These are phyloP conservation scores for Thermomyces lanuginosus DNA, from an alignment of 2,329 filamentous ascomycete species.

Conservation along the genomic window DNA sequence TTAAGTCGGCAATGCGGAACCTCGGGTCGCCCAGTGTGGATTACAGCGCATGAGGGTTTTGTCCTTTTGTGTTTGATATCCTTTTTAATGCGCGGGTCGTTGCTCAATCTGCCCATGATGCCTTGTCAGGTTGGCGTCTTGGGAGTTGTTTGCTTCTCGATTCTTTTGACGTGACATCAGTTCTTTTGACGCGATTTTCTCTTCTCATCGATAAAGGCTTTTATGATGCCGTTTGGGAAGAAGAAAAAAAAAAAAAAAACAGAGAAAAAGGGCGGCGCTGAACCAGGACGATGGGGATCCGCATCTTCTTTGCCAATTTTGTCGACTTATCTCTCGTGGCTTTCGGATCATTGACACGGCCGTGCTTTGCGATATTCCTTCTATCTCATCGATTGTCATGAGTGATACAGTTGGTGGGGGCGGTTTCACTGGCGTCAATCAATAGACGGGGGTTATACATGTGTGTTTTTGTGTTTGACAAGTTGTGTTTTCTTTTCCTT, in stretches of 20 bases:
- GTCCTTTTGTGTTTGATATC: conserved; percentile 1
- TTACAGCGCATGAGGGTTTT: too few species aligned
- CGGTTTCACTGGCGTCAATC: conserved; percentile 26
- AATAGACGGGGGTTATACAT: conserved; percentile 28
- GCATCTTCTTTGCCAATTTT: conserved; percentile 1
- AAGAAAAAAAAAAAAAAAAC: too few species aligned
- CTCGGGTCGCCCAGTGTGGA: too few species aligned
- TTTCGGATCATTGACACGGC: conserved; percentile 11
- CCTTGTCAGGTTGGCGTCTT: too few species aligned
- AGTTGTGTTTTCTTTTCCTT: conserved; percentile 2
- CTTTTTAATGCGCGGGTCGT: conserved; percentile 2
- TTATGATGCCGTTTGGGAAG: too few species aligned
- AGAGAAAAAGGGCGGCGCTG: too few species aligned
- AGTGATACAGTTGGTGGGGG: conserved; percentile 19
- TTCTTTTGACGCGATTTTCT: too few species aligned
- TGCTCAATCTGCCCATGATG: too few species aligned
- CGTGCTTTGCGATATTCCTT: conserved; percentile 12
- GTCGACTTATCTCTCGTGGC: conserved; percentile 6
- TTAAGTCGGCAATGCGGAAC: too few species aligned
- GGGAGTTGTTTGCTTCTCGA: too few species aligned
- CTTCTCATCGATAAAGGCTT: too few species aligned
- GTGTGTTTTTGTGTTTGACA: conserved; percentile 10
- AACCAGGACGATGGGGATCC: conserved; percentile 1
- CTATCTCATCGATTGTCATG: conserved; percentile 15
- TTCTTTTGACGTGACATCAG: too few species aligned